A percentile compares a stretch with the other conserved stretches of the same genome.
These are phyloP conservation scores for Friedmanniomyces simplex DNA, from an alignment of 495 filamentous ascomycete genomes.

Conservation along the genomic window DNA sequence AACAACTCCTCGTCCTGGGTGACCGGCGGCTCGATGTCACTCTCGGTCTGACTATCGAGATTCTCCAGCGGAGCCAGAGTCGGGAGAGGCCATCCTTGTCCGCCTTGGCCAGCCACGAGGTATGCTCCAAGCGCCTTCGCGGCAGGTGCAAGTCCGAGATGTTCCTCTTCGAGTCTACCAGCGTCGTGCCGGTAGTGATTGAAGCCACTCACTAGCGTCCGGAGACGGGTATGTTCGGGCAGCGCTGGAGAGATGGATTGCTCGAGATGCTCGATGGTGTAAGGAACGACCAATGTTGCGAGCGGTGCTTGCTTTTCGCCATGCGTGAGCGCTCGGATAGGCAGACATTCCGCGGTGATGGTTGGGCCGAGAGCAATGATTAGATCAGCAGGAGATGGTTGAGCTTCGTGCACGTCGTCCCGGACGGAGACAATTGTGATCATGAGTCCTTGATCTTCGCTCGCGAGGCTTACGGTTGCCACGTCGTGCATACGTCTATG, in stretches of 20 bases:
- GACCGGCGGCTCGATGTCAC: constrained; percentile 10
- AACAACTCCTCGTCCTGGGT: neutral
- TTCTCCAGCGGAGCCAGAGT: constrained; percentile 3
- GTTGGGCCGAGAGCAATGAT: constrained; percentile 47
- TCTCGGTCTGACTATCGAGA: constrained; percentile 20
- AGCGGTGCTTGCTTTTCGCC: constrained; percentile 39
- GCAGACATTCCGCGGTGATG: constrained; percentile 33
- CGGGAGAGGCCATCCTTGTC: constrained; percentile 7
- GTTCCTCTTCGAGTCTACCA: constrained; percentile 8
- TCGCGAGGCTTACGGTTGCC: constrained; percentile 26
- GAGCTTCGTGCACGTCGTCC: constrained; percentile 31
- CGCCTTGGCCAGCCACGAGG: neutral
- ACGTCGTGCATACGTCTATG: constrained; percentile 27
- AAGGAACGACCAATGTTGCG: constrained; percentile 43
- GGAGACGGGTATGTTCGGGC: constrained; percentile 5
- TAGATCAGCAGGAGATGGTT: constrained; percentile 38
- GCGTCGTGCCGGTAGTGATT: constrained; percentile 7
- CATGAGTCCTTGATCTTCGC: constrained; percentile 25
- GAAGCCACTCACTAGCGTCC: constrained; percentile 21
- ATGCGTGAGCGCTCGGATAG: constrained; percentile 24
- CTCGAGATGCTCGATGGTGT: constrained; percentile 48
- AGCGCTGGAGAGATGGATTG: constrained; percentile 38
- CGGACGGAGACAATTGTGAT: constrained; percentile 41
- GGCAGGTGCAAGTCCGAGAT: neutral
- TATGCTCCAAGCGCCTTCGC: constrained; percentile 6